A percentile compares a stretch with the other conserved stretches of the same genome.
Evolutionary conservation across 2,329 filamentous ascomycete genomes (phyloP).

Genomic region (Ascochyta koolunga): DNA sequence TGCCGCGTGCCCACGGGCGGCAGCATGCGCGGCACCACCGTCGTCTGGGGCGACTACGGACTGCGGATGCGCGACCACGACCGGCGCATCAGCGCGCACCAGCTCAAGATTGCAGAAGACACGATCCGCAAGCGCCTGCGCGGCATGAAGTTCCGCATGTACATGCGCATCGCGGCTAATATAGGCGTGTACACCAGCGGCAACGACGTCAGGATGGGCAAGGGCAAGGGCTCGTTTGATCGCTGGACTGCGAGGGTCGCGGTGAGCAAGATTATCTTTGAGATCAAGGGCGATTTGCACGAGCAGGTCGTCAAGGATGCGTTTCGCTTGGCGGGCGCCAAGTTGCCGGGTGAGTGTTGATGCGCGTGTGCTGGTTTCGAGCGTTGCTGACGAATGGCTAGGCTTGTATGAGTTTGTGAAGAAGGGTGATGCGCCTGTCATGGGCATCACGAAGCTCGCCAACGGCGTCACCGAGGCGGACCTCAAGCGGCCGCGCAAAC

Average conservation of each 20-base stretch:
- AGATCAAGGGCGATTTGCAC: slow-evolving; percentile 89
- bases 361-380: not conserved
- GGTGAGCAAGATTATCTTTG: slow-evolving; percentile 90
- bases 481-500: slow-evolving; percentile 78
- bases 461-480: slow-evolving; percentile 82
- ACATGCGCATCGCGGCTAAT: slow-evolving; percentile 89
- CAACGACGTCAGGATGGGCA: slow-evolving; percentile 98
- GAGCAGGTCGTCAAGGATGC: slow-evolving; percentile 94
- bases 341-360: slow-evolving; percentile 76
- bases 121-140: slow-evolving; percentile 87
- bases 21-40: slow-evolving; percentile 88
- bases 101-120: slow-evolving; percentile 89
- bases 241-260: slow-evolving; percentile 92
- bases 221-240: slow-evolving; percentile 97
- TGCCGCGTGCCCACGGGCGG: slow-evolving; percentile 89
- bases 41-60: slow-evolving; percentile 96
- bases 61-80: slow-evolving; percentile 93
- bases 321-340: slow-evolving; percentile 91
- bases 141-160: slow-evolving; percentile 90
- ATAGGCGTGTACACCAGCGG: slow-evolving; percentile 95
- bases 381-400: slow-evolving; percentile 41
- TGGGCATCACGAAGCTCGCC: slow-evolving; percentile 88
- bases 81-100: slow-evolving; percentile 82
- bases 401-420: slow-evolving; percentile 91
- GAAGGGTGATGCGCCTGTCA: slow-evolving; percentile 86